Evolutionary conservation across 371 early-diverging fungal species (phyloP), one percentile per base, ranked within the genome.

Genomic region (Zopfochytrium polystomum): DNA sequence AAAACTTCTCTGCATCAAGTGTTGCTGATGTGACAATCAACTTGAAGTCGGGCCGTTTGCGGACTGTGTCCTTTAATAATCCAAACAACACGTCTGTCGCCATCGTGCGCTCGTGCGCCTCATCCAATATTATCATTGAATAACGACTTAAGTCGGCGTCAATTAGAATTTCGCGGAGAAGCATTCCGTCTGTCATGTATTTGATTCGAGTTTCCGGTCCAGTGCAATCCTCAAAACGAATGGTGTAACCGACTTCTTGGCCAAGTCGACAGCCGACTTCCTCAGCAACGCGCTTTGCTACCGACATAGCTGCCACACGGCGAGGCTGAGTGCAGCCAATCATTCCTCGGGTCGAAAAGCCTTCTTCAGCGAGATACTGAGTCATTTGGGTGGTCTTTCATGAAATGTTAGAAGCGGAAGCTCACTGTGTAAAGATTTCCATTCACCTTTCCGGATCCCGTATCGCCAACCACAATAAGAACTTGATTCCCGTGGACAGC

Each of bases 141-240:
- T 99, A 99, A 52, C 86, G 84, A 18, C 74, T 73, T 74, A 97
- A 81, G 32, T 79, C 77, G 0, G 90, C 83, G 65, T 98, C 97
- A 42, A 95, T 80, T 52, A 99, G 81, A 68, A 90, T 87, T 79
- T 99, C 99, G 68, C 97, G 85, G 32, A 98, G 78, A 55, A 99
- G 83, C 90, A 99, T 93, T 80, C 99, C 99, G 62, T 99, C 99
- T 6, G 99, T 99, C 92, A 99, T 90, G 80, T 97, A 97, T 76
- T 98, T 98, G 74, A 99, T 96, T 58, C 81, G 82, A 9, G 95
- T 95, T 67, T 89, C 90, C 2, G 93, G 89, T 54, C 92, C 85
- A 9, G 95, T 96, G 72, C 93, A 95, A 72, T 96, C 96, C 67
- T 96, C 96, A 67, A 99, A 99, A 70, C 98, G 90, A 61, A 99